phyloP scores from a whole-genome alignment of 176 grass and related monocot species.

The Avena atlantica region DNA sequence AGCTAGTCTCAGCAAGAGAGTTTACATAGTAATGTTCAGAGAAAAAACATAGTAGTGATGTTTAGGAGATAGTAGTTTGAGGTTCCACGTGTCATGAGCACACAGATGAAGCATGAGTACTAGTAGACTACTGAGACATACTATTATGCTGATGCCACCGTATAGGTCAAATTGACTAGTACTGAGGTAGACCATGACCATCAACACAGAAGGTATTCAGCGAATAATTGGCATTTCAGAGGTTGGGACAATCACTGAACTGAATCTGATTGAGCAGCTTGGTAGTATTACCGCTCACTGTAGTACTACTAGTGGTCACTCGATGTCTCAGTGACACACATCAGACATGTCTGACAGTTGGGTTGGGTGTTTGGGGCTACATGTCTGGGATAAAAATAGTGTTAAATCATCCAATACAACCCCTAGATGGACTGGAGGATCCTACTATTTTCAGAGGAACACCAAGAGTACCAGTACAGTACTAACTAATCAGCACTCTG shows the following conservation, averaged over 20 bases:
- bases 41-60: not conserved
- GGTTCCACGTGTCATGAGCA: not conserved
- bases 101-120: not conserved
- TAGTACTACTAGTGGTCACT: too few relatives aligned
- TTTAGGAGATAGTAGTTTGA: not conserved
- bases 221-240: not conserved
- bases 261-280: not conserved
- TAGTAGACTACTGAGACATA: too few relatives aligned
- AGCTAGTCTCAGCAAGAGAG: not conserved
- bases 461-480: too few relatives aligned
- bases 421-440: not conserved
- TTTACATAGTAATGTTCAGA: not conserved
- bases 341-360: not conserved
- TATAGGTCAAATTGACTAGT: not conserved
- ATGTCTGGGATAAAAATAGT: not conserved
- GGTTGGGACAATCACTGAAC: not conserved
- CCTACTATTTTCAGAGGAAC: not conserved
- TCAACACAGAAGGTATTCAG: not conserved
- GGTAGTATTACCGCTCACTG: not conserved
- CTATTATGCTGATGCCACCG: too few relatives aligned
- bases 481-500: too few relatives aligned
- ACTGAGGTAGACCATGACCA: not conserved
- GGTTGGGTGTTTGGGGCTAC: not conserved
- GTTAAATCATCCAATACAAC: not conserved
- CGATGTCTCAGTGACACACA: not conserved